Base-by-base conservation (phyloP, 2,329 filamentous ascomycete species). In the Trichoderma asperellum region DNA sequence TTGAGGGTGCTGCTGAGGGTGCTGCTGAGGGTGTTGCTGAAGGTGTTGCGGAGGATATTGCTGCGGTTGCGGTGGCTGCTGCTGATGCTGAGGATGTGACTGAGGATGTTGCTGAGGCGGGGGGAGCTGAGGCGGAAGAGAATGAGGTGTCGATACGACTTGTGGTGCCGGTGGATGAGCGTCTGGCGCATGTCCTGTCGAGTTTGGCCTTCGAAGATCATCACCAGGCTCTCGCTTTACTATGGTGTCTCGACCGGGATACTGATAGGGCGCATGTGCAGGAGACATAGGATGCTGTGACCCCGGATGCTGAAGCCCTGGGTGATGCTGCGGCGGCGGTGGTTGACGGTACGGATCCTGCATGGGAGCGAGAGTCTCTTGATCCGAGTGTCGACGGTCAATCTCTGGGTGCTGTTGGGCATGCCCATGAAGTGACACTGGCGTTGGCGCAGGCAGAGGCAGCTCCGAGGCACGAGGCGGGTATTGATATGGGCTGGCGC, bases 301-400 rank as follows among this genome's bases (percentile, higher is more conserved):
- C 55, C 57, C 71, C 14, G 68, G 72, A 4, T 72, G 73, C 32
- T 63, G 60, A 18, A 49, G 61, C 37, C 53, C 63, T 16, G 63
- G 63, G 40, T 66, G 63, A 29, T 73, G 73, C 16, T 69, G 66
- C n/a, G 71, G 71, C 47, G 74, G 75, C 35, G 73, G 74, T 70
- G 73, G 70, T 67, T 77, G 77, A 40, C 76, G 78, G 73, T 84
- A 83, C 64, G 82, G 84, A 75, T 88, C 86, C 78, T 86, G 86
- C 79, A 86, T 84, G 72, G 84, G 82, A 76, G 84, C 80, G 75
- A 84, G 86, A 68, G 82, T 80, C 73, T 87, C 86, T 78, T 82
- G 84, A 65, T 87, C 86, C 84, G 86, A 83, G 74, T 85, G 84
- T 73, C 86, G 85, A 77, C 86, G 86, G 74, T 88, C 85, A 73